These are phyloP conservation scores for Quercus variabilis DNA, from an alignment of 306 rosid species.

Conservation along the genomic window DNA sequence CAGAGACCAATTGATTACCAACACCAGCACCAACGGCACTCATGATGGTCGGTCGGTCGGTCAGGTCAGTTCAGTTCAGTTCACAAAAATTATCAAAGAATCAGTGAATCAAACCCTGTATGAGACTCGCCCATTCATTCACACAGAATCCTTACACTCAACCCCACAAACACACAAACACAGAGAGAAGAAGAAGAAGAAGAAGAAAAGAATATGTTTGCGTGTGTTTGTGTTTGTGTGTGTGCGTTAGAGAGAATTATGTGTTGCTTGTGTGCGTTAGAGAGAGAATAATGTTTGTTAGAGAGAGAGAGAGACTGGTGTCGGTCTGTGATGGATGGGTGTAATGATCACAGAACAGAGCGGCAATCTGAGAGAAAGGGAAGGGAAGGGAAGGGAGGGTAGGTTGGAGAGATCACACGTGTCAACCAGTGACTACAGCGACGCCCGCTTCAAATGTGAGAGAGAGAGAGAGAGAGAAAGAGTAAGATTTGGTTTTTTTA, in stretches of 20 bases:
- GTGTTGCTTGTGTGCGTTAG: background rate
- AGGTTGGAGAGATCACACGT: slow-evolving; percentile 23
- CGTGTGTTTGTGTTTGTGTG: background rate
- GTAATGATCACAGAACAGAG: too few relatives aligned
- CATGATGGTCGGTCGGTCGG: slow-evolving; percentile 47
- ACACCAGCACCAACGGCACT: slow-evolving; percentile 28
- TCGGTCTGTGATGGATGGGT: too few relatives aligned
- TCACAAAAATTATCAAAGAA: background rate
- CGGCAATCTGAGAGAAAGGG: background rate
- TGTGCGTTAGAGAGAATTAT: background rate
- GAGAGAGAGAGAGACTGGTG: background rate
- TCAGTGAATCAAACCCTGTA: background rate
- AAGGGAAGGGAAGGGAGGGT: background rate
- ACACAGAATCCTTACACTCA: background rate
- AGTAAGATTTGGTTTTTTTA: too few relatives aligned
- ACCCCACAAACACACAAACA: background rate
- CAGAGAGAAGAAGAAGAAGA: background rate
- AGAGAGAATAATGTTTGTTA: background rate
- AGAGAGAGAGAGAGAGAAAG: background rate
- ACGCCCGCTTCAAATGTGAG: slow-evolving; percentile 38
- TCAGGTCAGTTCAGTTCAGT: background rate
- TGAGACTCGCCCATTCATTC: slow-evolving; percentile 5
- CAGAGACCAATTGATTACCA: slow-evolving; percentile 45
- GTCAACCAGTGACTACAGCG: background rate
- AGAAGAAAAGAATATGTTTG: background rate